A percentile compares a stretch with the other conserved stretches of the same genome.
phyloP scores from a whole-genome alignment of 768 basidiomycete species.

The Collybia sp. region DNA sequence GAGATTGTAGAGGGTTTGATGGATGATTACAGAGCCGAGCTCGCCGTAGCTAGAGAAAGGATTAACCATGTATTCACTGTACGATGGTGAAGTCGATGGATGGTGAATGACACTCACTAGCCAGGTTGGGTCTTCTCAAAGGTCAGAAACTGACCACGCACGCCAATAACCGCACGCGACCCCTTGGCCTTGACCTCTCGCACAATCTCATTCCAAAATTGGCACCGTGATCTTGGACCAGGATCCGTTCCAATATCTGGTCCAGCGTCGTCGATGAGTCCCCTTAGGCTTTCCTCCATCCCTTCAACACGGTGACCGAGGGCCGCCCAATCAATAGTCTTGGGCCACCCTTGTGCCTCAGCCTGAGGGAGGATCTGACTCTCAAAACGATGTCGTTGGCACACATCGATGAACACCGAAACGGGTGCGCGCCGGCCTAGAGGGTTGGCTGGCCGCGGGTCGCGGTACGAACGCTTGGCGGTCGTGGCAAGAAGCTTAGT shows the following conservation, averaged over 20 bases:
- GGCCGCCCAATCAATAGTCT: slow-evolving; percentile 56
- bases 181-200: slow-evolving; percentile 63
- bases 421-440: slow-evolving; percentile 56
- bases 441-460: slow-evolving; percentile 66
- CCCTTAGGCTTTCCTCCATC: slow-evolving; percentile 42
- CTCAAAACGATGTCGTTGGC: slow-evolving; percentile 79
- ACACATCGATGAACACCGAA: slow-evolving; percentile 58
- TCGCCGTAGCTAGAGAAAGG: slow-evolving; percentile 71
- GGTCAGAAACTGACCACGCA: slow-evolving; percentile 69
- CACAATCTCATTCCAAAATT: slow-evolving; percentile 69
- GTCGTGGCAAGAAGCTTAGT: slow-evolving; percentile 47
- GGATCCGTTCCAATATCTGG: neutral
- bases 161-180: slow-evolving; percentile 57
- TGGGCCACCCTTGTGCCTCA: slow-evolving; percentile 70
- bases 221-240: slow-evolving; percentile 33
- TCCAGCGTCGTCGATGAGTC: slow-evolving; percentile 44
- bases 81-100: neutral
- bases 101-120: slow-evolving; percentile 62
- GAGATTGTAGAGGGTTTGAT: slow-evolving; percentile 68
- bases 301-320: slow-evolving; percentile 49
- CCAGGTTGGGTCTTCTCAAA: slow-evolving; percentile 86
- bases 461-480: slow-evolving; percentile 47
- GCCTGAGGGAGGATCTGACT: slow-evolving; percentile 69
- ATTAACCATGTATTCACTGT: neutral
- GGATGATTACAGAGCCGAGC: slow-evolving; percentile 76